phyloP scores from a whole-genome alignment of 2,329 filamentous ascomycete species.

The Fusarium sp. region DNA sequence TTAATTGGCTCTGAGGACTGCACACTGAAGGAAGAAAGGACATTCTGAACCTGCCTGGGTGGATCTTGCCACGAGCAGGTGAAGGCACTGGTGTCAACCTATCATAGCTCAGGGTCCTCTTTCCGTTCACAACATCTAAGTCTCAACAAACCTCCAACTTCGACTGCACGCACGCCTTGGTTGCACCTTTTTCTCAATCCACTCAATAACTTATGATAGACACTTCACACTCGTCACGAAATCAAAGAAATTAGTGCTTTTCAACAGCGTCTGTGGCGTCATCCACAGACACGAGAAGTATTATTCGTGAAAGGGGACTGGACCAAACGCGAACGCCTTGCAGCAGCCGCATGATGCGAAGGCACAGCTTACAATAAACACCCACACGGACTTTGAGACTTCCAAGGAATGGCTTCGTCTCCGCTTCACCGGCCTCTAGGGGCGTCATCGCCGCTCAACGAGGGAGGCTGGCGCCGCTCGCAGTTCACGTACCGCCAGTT shows the following conservation, averaged over 20 bases:
- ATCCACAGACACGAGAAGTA: conserved; percentile 9
- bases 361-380: neutral
- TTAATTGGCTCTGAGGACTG: no score
- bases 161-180: neutral
- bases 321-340: conserved; percentile 14
- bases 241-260: neutral
- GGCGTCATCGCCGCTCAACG: conserved; percentile 49
- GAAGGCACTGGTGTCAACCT: conserved; percentile 11
- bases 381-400: conserved; percentile 2
- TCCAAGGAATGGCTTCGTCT: conserved; percentile 43
- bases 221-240: neutral
- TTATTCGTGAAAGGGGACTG: conserved; percentile 8
- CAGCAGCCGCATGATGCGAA: conserved; percentile 21
- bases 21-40: neutral
- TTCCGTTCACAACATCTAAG: conserved; percentile 20
- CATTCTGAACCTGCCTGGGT: conserved; percentile 16
- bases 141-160: conserved; percentile 14
- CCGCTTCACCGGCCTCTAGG: conserved; percentile 30
- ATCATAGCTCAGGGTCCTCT: conserved; percentile 9
- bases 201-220: neutral
- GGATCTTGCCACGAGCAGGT: conserved; percentile 11
- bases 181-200: neutral
- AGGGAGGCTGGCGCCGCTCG: conserved; percentile 63
- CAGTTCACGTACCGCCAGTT: conserved; percentile 89
- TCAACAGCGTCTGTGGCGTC: neutral